phyloP scores from a whole-genome alignment of 192 early-diverging fungal species.

The Podila clonocystis region DNA sequence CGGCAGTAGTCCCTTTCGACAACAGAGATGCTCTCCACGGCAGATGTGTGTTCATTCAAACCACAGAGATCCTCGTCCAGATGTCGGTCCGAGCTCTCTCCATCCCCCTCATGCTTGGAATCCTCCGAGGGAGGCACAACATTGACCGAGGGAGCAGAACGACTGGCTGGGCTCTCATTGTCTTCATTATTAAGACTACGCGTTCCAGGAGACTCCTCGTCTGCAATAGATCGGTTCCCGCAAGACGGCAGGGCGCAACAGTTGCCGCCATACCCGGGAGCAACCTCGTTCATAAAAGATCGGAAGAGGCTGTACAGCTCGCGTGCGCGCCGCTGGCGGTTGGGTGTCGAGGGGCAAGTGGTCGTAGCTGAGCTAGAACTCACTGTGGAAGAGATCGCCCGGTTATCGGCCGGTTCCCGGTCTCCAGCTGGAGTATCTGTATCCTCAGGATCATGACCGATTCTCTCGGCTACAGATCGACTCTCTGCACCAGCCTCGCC shows the following conservation, averaged over 20 bases:
- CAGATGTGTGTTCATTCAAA: no score
- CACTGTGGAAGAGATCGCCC: not conserved
- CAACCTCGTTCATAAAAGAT: not conserved
- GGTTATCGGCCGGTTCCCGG: not conserved
- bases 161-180: no score
- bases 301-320: not conserved
- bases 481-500: no score
- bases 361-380: not conserved
- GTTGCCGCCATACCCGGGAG: not conserved
- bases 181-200: no score
- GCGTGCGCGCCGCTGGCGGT: not conserved
- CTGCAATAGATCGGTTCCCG: not conserved
- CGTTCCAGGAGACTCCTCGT: no score
- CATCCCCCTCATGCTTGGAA: no score
- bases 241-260: not conserved
- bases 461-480: no score
- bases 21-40: no score
- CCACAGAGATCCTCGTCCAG: no score
- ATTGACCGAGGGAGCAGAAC: no score
- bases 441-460: not conserved
- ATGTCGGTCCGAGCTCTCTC: no score
- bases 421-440: not conserved
- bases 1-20: not conserved
- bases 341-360: not conserved
- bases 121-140: no score